Evolutionary conservation across 2,329 filamentous ascomycete genomes (phyloP).

Genomic region (Xylaria sp.): DNA sequence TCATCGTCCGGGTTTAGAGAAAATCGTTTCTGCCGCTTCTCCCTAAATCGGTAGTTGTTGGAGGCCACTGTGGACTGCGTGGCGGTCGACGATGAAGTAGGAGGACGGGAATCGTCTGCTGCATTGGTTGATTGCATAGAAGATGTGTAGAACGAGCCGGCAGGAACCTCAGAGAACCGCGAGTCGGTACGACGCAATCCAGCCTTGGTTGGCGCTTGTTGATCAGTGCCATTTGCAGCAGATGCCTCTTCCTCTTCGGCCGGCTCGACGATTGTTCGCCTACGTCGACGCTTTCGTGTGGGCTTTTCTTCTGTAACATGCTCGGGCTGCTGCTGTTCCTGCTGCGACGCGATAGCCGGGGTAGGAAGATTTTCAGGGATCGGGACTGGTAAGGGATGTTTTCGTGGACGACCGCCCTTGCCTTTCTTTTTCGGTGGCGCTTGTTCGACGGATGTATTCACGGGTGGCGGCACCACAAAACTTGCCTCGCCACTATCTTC

Average conservation of each 20-base stretch:
- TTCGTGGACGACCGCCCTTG: constrained; percentile 41
- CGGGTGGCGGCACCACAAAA: constrained; percentile 13
- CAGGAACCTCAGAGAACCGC: constrained; percentile 46
- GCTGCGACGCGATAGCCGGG: constrained; percentile 24
- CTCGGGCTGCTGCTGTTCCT: constrained; percentile 21
- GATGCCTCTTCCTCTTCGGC: constrained; percentile 29
- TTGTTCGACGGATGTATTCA: constrained; percentile 28
- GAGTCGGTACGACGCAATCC: constrained; percentile 29
- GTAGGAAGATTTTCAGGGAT: constrained; percentile 29
- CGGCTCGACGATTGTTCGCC: constrained; percentile 16
- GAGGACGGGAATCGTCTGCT: constrained; percentile 56
- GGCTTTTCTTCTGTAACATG: constrained; percentile 26
- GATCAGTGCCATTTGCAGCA: constrained; percentile 21
- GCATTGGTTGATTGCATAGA: constrained; percentile 42
- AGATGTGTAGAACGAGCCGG: constrained; percentile 47
- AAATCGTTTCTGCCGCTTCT: constrained; percentile 61
- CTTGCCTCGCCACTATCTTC: constrained; percentile 36
- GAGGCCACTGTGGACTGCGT: constrained; percentile 56
- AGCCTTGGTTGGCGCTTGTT: constrained; percentile 20
- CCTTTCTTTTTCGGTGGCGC: constrained; percentile 40
- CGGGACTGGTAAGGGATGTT: constrained; percentile 35
- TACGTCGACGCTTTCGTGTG: constrained; percentile 39
- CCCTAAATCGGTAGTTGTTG: constrained; percentile 57
- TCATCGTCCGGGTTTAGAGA: constrained; percentile 54
- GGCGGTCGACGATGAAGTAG: constrained; percentile 59